phyloP scores from a whole-genome alignment of 1,284 basidiomycete species.

The Porogramme epimiltina region DNA sequence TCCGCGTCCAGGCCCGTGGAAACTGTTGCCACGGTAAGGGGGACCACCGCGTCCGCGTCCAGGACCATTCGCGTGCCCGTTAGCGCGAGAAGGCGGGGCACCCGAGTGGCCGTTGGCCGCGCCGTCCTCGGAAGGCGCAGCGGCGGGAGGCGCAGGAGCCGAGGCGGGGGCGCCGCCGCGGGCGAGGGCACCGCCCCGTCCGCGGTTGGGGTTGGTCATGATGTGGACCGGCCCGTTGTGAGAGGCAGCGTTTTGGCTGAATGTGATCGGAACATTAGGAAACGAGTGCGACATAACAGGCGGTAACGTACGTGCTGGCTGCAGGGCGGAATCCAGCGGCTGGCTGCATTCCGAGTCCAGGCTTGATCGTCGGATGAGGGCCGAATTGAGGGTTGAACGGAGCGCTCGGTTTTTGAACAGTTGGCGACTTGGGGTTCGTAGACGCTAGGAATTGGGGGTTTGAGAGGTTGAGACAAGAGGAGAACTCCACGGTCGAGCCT shows the following conservation, averaged over 20 bases:
- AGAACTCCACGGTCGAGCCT: constrained; percentile 83
- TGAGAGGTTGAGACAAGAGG: constrained; percentile 84
- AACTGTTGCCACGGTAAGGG: constrained; percentile 4
- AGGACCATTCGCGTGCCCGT: background rate
- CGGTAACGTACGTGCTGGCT: constrained; percentile 36
- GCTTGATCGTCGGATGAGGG: constrained; percentile 60
- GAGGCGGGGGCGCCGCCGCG: constrained; percentile 23
- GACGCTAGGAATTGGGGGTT: constrained; percentile 80
- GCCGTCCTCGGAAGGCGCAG: constrained; percentile 7
- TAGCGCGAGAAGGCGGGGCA: background rate
- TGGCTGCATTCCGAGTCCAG: constrained; percentile 50
- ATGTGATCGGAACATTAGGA: constrained; percentile 9
- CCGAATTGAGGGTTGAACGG: constrained; percentile 73
- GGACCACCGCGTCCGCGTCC: constrained; percentile 29
- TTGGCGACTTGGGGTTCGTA: constrained; percentile 54
- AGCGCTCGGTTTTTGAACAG: constrained; percentile 40
- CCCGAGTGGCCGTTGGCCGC: constrained; percentile 1
- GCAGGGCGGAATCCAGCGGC: constrained; percentile 64
- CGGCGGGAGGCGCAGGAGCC: no score
- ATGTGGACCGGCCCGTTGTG: constrained; percentile 46
- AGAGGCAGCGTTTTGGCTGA: constrained; percentile 24
- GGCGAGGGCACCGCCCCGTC: constrained; percentile 35
- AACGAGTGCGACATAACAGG: background rate
- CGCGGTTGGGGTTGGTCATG: constrained; percentile 72
- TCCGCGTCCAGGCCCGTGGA: constrained; percentile 8